Evolutionary conservation across 1,284 basidiomycete genomes (phyloP).

Genomic region (Phylloporus sp.): DNA sequence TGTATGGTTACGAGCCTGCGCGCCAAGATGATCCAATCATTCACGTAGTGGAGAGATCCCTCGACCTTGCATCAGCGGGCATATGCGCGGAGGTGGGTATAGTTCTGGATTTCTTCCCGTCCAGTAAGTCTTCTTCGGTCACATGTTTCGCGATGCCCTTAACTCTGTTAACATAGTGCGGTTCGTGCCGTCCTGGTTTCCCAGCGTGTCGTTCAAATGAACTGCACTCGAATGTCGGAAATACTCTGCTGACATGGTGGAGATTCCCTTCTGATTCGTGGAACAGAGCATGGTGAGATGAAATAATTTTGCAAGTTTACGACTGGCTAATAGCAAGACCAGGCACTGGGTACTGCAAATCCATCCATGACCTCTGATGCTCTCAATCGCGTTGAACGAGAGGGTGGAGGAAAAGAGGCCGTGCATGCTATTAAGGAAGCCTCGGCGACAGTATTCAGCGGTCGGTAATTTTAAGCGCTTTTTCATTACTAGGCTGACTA

Average conservation of each 20-base stretch:
- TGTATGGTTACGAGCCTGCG: conserved; percentile 34
- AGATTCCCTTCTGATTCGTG: conserved; percentile 33
- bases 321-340: not conserved
- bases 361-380: conserved; percentile 35
- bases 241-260: conserved; percentile 32
- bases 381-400: conserved; percentile 18
- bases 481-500: no score
- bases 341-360: conserved; percentile 33
- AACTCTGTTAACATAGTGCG: conserved; percentile 20
- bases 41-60: not conserved
- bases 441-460: conserved; percentile 37
- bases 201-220: conserved; percentile 34
- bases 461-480: conserved; percentile 15
- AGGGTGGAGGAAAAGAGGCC: conserved; percentile 10
- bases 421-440: conserved; percentile 32
- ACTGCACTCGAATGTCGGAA: conserved; percentile 26
- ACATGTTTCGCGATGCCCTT: not conserved
- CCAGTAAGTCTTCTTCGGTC: conserved; percentile 18
- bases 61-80: not conserved
- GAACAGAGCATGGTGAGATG: conserved; percentile 25
- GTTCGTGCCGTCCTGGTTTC: conserved; percentile 34
- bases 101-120: conserved; percentile 23
- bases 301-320: not conserved
- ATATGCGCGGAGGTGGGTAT: conserved; percentile 2
- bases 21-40: conserved; percentile 33